phyloP scores from a whole-genome alignment of 208 protist species.

The Acanthamoeba rhysodes region DNA sequence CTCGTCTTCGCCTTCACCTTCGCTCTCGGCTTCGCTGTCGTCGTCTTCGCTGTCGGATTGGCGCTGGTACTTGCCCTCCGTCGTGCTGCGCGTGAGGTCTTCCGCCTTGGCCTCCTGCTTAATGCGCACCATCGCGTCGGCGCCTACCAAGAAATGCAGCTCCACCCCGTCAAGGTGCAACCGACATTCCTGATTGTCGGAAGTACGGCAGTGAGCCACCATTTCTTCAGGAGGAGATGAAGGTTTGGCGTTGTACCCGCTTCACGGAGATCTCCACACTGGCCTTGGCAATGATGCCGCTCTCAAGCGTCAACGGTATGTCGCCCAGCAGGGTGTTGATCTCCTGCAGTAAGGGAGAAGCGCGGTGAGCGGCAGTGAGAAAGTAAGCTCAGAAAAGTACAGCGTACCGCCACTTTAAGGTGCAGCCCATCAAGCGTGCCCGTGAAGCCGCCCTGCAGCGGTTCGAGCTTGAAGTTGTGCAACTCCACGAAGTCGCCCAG shows the following conservation, averaged over 20 bases:
- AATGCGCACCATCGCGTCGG: background rate
- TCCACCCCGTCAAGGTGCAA: conserved; percentile 19
- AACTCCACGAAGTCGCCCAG: conserved; percentile 25
- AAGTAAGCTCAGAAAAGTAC: background rate
- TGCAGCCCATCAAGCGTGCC: conserved; percentile 12
- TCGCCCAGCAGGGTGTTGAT: conserved; percentile 20
- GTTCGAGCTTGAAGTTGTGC: conserved; percentile 1
- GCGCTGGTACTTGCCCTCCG: background rate
- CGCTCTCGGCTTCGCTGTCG: background rate
- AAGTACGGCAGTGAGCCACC: background rate
- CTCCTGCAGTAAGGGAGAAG: background rate
- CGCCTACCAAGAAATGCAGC: background rate
- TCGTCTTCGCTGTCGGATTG: background rate
- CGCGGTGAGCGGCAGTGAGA: background rate
- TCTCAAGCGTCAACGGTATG: background rate
- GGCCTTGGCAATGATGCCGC: conserved; percentile 11
- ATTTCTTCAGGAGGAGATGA: background rate
- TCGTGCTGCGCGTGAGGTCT: background rate
- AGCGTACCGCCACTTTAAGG: background rate
- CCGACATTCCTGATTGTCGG: background rate
- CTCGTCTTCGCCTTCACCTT: background rate
- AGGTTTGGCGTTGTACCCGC: background rate
- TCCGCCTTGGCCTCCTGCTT: background rate
- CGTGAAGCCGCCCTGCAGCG: background rate
- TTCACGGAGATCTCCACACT: background rate